Base-by-base conservation (phyloP, 2,329 filamentous ascomycete species). In the Thielaviopsis musarum region DNA sequence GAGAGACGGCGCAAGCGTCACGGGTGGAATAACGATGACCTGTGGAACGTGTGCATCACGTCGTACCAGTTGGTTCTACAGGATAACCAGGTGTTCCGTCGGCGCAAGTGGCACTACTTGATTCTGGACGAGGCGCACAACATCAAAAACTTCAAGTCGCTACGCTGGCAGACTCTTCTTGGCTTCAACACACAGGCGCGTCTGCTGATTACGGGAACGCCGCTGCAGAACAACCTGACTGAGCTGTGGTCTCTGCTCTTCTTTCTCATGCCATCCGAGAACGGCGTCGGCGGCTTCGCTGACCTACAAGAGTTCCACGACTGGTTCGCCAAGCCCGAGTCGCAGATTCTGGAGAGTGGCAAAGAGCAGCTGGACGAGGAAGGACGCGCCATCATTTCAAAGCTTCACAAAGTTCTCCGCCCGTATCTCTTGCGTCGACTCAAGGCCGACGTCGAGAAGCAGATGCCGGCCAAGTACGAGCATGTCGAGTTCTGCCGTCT, bases 121-220 rank as follows among this genome's bases (percentile, higher is more conserved):
- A 91, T 98, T 64, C 80, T 98, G 1, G 93, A 98, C 66, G 93
- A 98, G 73, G 93, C 94, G 0, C 93, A 98, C 74, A 97, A 98
- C 72, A 98, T 98, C 77, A 97, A 98, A 69, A 98, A 98, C 71
- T 98, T 97, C 77, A 91, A 95, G 67, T 96, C 91, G 1, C 91
- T 96, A 70, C 79, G 91, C 64, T 98, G 93, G 91, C 93, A 97
- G 70, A 91, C 90, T 0, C 79, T 98, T 64, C 81, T 98, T 22
- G 93, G 87, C 0, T 94, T 98, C 73, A 91, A 94, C 66, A 97
- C 93, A 0, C 84, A 86, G 63, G 85, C 91, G 28, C 82, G 93
- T 38, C 79, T 98, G 12, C 74, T 98, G 0, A 77, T 98, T 12
- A 98, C 93, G 0, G 93, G 93, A 60, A 98, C 93, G 0, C 93